phyloP scores from a whole-genome alignment of 2,329 filamentous ascomycete genomes.

The Stylonectria norvegica region DNA sequence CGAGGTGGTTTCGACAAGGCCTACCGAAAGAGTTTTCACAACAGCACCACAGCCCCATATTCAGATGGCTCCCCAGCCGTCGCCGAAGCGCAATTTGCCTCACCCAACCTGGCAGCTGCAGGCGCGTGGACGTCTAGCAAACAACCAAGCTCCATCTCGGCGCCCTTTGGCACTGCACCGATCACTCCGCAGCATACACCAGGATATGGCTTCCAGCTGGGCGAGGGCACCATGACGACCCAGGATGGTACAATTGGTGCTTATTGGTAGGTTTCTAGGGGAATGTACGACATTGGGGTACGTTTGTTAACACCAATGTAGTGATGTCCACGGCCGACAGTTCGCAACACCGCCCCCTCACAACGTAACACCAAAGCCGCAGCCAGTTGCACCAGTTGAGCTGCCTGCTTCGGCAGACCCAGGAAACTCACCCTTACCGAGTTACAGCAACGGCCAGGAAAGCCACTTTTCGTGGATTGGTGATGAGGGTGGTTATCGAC shows the following conservation, averaged over 20 bases:
- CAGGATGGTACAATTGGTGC: conserved; percentile 21
- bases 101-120: conserved; percentile 15
- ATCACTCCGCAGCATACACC: conserved; percentile 33
- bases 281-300: background rate
- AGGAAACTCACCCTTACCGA: conserved; percentile 34
- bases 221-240: conserved; percentile 11
- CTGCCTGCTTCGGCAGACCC: conserved; percentile 32
- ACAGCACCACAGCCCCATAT: background rate
- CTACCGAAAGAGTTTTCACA: conserved; percentile 26
- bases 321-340: conserved; percentile 15
- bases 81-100: conserved; percentile 14
- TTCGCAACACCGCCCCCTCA: conserved; percentile 14
- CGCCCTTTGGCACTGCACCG: conserved; percentile 30
- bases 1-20: conserved; percentile 29
- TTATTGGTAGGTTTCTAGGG: conserved; percentile 27
- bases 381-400: conserved; percentile 29
- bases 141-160: conserved; percentile 20
- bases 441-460: conserved; percentile 22
- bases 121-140: conserved; percentile 20
- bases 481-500: conserved; percentile 27
- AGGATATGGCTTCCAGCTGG: conserved; percentile 18
- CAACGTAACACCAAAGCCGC: conserved; percentile 17
- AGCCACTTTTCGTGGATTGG: conserved; percentile 31
- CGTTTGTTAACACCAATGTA: conserved; percentile 7
- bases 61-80: conserved; percentile 10